Conservation (phyloP, 2,329 filamentous ascomycete genomes). For the Phyllachora maydis region DNA sequence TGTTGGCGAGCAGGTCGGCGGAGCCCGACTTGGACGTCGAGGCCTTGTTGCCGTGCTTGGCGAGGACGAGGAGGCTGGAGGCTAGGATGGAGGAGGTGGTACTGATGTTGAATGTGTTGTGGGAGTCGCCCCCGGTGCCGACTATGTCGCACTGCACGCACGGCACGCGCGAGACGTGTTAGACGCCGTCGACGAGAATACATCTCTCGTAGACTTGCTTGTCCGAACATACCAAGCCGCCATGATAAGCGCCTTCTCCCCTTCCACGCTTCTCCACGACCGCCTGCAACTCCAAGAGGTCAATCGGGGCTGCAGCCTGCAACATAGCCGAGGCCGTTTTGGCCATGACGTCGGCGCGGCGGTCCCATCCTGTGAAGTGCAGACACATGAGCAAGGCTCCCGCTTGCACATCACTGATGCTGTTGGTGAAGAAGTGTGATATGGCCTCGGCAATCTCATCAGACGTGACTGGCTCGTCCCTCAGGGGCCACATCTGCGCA, state of each 20-base stretch:
- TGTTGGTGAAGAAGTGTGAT: constrained; percentile 78
- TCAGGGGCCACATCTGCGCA: constrained; percentile 46
- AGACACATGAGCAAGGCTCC: constrained; percentile 75
- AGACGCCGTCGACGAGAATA: too few species aligned
- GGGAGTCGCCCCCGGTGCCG: constrained; percentile 85
- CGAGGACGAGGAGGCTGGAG: constrained; percentile 64
- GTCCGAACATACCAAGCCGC: constrained; percentile 54
- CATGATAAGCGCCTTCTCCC: constrained; percentile 54
- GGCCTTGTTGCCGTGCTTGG: constrained; percentile 91
- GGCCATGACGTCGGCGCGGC: constrained; percentile 66
- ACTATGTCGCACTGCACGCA: constrained; percentile 83
- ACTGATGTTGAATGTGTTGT: constrained; percentile 97
- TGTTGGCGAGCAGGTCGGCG: constrained; percentile 55
- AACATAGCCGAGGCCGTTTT: constrained; percentile 74
- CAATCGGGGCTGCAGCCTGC: constrained; percentile 52
- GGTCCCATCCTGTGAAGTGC: constrained; percentile 77
- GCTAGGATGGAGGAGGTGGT: constrained; percentile 87
- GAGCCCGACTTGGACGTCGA: constrained; percentile 92
- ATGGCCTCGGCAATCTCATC: constrained; percentile 79
- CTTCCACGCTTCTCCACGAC: constrained; percentile 39
- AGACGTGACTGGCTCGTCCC: constrained; percentile 34
- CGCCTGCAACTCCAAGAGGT: too few species aligned
- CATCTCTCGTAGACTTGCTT: too few species aligned
- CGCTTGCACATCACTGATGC: constrained; percentile 71
- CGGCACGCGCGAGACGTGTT: too few species aligned